Percentiles rank a stretch among this genome's conserved stretches.
Evolutionary conservation across 208 protist genomes (phyloP).

Genomic region (Crithidia mellificae): DNA sequence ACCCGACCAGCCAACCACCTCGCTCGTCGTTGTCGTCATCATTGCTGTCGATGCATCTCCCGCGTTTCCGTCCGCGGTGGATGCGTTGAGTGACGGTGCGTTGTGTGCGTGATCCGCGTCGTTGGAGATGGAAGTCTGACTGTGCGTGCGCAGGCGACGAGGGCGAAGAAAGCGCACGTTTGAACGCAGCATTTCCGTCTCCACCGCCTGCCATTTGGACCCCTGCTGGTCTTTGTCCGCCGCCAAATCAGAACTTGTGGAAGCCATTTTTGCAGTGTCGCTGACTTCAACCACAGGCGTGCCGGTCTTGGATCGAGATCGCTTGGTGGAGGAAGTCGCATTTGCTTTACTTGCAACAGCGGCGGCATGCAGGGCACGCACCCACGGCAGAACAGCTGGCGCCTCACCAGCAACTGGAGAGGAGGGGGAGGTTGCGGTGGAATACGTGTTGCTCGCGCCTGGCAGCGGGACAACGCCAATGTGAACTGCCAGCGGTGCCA

Average conservation of each 20-base stretch:
- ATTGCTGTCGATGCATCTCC: not conserved
- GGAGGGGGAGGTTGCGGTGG: too few relatives aligned
- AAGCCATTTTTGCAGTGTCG: not conserved
- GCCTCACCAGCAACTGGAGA: not conserved
- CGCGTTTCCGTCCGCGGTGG: too few relatives aligned
- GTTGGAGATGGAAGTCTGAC: not conserved
- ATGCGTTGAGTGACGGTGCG: not conserved
- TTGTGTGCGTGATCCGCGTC: not conserved
- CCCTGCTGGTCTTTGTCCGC: slow-evolving; percentile 1
- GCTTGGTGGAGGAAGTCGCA: too few relatives aligned
- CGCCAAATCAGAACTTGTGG: not conserved
- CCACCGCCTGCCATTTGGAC: not conserved
- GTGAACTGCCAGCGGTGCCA: slow-evolving; percentile 20
- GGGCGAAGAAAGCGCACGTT: slow-evolving; percentile 6
- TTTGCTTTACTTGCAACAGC: not conserved
- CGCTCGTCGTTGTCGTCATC: not conserved
- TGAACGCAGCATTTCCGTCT: not conserved
- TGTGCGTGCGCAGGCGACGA: not conserved
- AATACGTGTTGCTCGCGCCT: not conserved
- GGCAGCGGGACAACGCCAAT: slow-evolving; percentile 62
- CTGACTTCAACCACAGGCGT: not conserved
- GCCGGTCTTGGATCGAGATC: not conserved
- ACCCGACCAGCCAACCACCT: slow-evolving; percentile 57
- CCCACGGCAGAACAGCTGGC: slow-evolving; percentile 4
- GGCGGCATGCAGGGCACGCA: slow-evolving; percentile 7